Percentiles rank a stretch among this genome's conserved stretches.
Conservation (phyloP, 148 eudicot species). For the Persicaria maculosa region DNA sequence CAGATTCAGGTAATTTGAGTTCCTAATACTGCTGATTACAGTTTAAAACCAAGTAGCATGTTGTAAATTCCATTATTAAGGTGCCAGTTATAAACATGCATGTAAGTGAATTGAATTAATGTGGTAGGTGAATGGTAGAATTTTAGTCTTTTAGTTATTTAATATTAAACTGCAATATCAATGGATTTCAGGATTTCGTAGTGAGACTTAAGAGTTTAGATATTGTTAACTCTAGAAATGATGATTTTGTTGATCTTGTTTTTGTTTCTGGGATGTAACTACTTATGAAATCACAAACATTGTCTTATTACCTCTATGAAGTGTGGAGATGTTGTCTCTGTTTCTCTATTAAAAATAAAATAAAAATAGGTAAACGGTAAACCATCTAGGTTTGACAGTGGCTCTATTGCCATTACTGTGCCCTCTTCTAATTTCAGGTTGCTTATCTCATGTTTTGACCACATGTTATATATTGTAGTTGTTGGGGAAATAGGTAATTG, state of each 20-base stretch:
- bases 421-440: background rate
- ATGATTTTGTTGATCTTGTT: background rate
- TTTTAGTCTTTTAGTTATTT: too few species aligned
- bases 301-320: background rate
- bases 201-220: background rate
- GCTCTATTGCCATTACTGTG: background rate
- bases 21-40: background rate
- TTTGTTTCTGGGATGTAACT: background rate
- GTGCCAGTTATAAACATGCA: background rate
- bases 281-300: background rate
- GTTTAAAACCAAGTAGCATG: background rate
- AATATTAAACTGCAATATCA: too few species aligned
- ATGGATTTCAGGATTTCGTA: too few species aligned
- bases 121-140: background rate
- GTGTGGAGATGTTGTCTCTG: background rate
- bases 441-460: background rate
- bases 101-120: too few species aligned
- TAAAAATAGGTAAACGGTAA: background rate
- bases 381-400: background rate
- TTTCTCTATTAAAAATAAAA: background rate
- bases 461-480: background rate
- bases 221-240: background rate
- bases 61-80: background rate
- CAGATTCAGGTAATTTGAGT: slow-evolving; percentile 42
- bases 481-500: background rate